phyloP scores from a whole-genome alignment of 768 basidiomycete genomes.

The Lactarius trivialis region DNA sequence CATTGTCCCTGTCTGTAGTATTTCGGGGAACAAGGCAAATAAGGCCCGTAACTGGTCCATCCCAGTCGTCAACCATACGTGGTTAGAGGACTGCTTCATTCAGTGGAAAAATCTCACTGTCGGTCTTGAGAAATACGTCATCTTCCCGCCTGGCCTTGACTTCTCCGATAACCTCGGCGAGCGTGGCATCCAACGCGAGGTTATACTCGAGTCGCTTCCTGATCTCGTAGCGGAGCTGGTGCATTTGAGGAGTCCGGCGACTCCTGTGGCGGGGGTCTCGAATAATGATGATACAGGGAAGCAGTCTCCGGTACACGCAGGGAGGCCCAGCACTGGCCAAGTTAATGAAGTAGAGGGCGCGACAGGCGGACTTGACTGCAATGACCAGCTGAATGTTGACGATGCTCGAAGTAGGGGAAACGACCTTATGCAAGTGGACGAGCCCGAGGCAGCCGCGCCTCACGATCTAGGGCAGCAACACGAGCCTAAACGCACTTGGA shows the following conservation, averaged over 20 bases:
- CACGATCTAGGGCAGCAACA: neutral
- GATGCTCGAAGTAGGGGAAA: neutral
- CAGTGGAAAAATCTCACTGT: conserved; percentile 69
- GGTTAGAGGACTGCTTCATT: conserved; percentile 87
- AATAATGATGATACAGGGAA: neutral
- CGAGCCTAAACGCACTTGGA: neutral
- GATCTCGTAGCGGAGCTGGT: conserved; percentile 12
- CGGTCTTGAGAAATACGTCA: conserved; percentile 58
- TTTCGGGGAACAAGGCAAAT: conserved; percentile 46
- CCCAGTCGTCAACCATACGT: conserved; percentile 81
- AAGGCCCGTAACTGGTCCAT: conserved; percentile 79
- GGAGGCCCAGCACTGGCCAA: conserved; percentile 22
- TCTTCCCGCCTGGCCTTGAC: conserved; percentile 62
- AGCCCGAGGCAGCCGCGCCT: neutral
- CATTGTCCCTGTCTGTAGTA: conserved; percentile 16
- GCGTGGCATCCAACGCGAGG: conserved; percentile 23
- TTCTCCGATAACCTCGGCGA: conserved; percentile 42
- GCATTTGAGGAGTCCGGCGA: neutral
- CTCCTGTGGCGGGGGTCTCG: neutral
- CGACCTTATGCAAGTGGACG: neutral
- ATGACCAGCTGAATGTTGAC: conserved; percentile 23
- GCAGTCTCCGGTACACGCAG: conserved; percentile 19
- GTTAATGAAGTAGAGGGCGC: conserved; percentile 28
- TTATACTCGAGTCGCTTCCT: conserved; percentile 17
- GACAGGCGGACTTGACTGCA: conserved; percentile 21